Base-by-base conservation (phyloP, 192 early-diverging fungal genomes). In the Coemansia sp. region DNA sequence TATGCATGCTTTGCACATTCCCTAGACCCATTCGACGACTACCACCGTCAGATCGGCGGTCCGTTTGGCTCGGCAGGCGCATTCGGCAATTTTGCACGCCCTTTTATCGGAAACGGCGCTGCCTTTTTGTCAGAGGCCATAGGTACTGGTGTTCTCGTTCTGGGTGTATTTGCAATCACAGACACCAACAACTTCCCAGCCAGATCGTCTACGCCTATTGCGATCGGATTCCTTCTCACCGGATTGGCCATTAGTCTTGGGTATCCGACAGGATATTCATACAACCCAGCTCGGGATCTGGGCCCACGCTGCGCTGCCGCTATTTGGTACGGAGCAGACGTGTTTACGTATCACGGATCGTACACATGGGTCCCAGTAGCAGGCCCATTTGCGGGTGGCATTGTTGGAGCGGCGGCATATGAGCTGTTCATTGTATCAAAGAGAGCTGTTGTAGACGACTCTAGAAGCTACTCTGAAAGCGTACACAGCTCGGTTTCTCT, bases 211-310 rank as follows among this genome's bases (percentile, higher is more conserved):
- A 67, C 75, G 5, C 87, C 89, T 7, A 48, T 89, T 16, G 83
- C 85, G 20, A 83, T 89, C 56, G 89, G 87, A 8, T 66, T 91
- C 7, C 52, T 85, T 50, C 67, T 91, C n/a, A 69, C 82, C 2
- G 79, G 75, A 18, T 81, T 90, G 36, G 85, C 82, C 1, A 72
- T 85, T 25, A 77, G 83, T 31, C 80, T 89, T 56, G 86, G 87
- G 31, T 87, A 82, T 33, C 75, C 83, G 56, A 87, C 88, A 1
- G 87, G 87, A 16, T 86, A 83, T 61, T 84, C 84, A 57, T 77
- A 90, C 54, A 93, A 93, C 57, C 89, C 88, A 22, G 92, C 92
- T 1, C 85, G 92, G 63, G 92, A 93, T 69, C 76, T 92, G 56
- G 92, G 89, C 11, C 90, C 90, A 16, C 89, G 92, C 50, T 73